These are phyloP conservation scores for Coemansia sp. DNA, from an alignment of 192 early-diverging fungal genomes.

Conservation along the genomic window DNA sequence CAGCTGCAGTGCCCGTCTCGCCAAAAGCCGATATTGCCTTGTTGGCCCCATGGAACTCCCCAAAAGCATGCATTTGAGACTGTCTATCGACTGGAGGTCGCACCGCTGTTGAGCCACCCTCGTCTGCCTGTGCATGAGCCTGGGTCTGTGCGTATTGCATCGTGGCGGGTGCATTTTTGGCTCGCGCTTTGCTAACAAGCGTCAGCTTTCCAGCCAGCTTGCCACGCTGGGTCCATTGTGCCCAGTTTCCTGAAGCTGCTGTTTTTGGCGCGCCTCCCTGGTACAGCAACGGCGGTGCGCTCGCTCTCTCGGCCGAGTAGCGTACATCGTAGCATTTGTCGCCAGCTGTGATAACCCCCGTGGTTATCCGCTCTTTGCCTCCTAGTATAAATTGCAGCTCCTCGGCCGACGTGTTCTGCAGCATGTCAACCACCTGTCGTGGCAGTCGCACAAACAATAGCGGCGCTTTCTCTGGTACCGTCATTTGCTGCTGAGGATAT, in stretches of 20 bases:
- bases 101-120: neutral
- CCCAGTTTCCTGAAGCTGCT: constrained; percentile 18
- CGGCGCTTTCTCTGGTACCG: constrained; percentile 19
- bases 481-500: constrained; percentile 11
- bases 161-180: neutral
- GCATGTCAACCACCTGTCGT: constrained; percentile 35
- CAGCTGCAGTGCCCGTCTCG: neutral
- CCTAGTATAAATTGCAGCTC: constrained; percentile 33
- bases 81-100: neutral
- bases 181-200: constrained; percentile 8
- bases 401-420: constrained; percentile 19
- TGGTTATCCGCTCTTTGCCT: constrained; percentile 44
- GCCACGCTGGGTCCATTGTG: constrained; percentile 40
- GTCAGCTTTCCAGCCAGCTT: constrained; percentile 42
- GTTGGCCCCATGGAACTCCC: neutral
- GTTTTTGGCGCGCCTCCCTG: constrained; percentile 25
- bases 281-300: constrained; percentile 35
- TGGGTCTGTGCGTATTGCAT: neutral
- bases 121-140: neutral
- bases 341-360: constrained; percentile 28
- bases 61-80: neutral
- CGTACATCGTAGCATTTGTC: constrained; percentile 36
- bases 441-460: constrained; percentile 40
- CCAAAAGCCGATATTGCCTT: neutral
- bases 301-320: constrained; percentile 36